Evolutionary conservation across 805 yeast species (phyloP), one percentile per base, ranked within the genome.

Genomic region (Metschnikowia amazonensis): DNA sequence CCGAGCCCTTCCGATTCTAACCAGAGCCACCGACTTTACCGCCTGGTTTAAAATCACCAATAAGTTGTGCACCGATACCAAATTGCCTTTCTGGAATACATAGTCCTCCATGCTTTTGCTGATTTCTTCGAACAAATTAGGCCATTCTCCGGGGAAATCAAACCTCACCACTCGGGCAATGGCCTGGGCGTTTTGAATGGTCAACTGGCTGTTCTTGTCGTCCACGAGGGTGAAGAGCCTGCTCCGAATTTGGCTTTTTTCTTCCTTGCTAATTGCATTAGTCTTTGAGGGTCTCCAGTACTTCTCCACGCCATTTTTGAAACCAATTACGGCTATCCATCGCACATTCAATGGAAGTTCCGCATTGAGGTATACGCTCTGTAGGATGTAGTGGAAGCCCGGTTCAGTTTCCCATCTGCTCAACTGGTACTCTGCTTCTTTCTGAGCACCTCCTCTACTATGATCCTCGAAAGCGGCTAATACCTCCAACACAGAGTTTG

Each of bases 131-230:
- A 94, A 85, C 16, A 94, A 60, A 2, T 75, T 64, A 0, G 95
- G 89, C 97, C 97, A 94, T 37, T 84, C 89, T 1, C 68, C 63
- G 0, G 98, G 97, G 60, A 87, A 94, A 57, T 94, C 99, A 46
- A 80, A 71, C 42, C 97, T 68, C 21, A 86, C 84, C 23, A 94
- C 85, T 48, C 83, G 73, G 1, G 95, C 83, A 5, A 86, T 71
- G 0, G 95, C 83, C 52, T 86, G 85, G 0, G 97, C 95, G 60
- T 87, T 86, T 65, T 94, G 98, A 25, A 85, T 76, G 25, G 84
- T 68, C 48, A 92, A 70, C 59, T 83, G 94, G 48, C 77, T 79
- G 56, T 88, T 87, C 42, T 82, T 80, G 58, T 87, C 95, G 49
- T 75, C 77, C 11, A 87, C 60, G 36, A 80, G 60, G 24, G 74